Base-by-base conservation (phyloP, 2,329 filamentous ascomycete species). In the Clathrospora elynae region DNA sequence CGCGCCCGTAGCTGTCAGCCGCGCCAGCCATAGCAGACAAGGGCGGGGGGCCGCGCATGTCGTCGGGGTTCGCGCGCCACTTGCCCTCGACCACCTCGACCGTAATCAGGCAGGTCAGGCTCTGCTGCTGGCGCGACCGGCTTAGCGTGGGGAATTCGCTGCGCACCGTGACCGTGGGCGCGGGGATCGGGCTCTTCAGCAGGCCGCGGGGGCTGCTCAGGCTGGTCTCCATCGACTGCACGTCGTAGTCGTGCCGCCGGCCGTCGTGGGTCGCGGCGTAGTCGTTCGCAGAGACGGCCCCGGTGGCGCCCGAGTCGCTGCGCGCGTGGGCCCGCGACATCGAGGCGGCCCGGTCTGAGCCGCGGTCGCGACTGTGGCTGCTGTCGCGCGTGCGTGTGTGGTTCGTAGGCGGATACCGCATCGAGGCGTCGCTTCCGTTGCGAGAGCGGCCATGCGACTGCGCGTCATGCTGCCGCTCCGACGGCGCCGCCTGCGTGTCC, bases 101-200 rank as follows among this genome's bases (percentile, higher is more conserved):
- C 0, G 93, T 97, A 35, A 99, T 81, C 40, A 99, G 76, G 62
- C 93, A 99, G 1, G 93, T 97, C 52, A 99, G 77, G 8, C 89
- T 93, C 69, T 99, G 93, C 69, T 96, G 93, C 66, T 96, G 90
- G 35, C 91, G 86, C 13, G 91, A 96, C 53, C 90, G 82, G 70
- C 80, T 96, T 61, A 99, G 81, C 1, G 93, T 97, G 0, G 93
- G 93, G 64, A 96, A 99, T 71, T 99, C 93, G 66, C 92, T 97
- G 46, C 92, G 88, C 33, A 99, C 87, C 0, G 89, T 95, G n/a
- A 99, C 90, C 0, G 83, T 87, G 0, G 93, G 93, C 5, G 90
- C 77, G 1, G 93, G 91, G 45, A 97, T 96, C 0, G 90, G 90
- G 57, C 95, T 96, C 59, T 86, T 88, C 7, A 84, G 79, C 13